Conservation (phyloP, 2,329 filamentous ascomycete genomes). For the Hypomyces perniciosus region DNA sequence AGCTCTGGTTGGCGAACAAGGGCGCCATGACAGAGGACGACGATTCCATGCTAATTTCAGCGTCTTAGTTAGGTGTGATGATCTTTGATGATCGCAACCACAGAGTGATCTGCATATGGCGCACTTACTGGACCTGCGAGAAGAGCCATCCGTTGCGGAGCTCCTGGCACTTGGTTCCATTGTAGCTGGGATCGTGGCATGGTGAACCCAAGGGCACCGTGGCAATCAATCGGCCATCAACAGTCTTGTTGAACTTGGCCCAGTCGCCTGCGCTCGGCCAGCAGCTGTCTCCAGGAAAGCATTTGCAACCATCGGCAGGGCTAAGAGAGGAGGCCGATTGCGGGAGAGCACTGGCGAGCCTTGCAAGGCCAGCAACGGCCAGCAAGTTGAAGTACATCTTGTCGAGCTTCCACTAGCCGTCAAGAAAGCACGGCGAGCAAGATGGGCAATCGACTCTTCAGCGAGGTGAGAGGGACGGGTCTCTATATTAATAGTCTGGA, state of each 20-base stretch:
- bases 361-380: not conserved
- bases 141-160: slow-evolving; percentile 39
- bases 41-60: slow-evolving; percentile 2
- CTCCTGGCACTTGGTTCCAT: slow-evolving; percentile 37
- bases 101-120: not conserved
- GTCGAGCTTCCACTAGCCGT: not conserved
- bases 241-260: slow-evolving; percentile 43
- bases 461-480: not conserved
- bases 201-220: slow-evolving; percentile 45
- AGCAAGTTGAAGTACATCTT: not conserved
- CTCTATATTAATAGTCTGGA: not conserved
- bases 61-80: not conserved
- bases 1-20: slow-evolving; percentile 28
- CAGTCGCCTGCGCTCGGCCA: slow-evolving; percentile 46
- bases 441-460: not conserved
- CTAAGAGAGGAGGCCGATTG: not conserved
- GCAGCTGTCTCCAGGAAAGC: too few species aligned
- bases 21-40: slow-evolving; percentile 27
- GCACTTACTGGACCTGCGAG: slow-evolving; percentile 39
- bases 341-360: not conserved
- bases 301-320: too few species aligned
- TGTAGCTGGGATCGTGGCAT: slow-evolving; percentile 45
- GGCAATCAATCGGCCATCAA: slow-evolving; percentile 44
- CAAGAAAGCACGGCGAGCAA: not conserved
- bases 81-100: not conserved